Evolutionary conservation across 2,329 filamentous ascomycete genomes (phyloP).

Genomic region (Calonectria pauciramosa): DNA sequence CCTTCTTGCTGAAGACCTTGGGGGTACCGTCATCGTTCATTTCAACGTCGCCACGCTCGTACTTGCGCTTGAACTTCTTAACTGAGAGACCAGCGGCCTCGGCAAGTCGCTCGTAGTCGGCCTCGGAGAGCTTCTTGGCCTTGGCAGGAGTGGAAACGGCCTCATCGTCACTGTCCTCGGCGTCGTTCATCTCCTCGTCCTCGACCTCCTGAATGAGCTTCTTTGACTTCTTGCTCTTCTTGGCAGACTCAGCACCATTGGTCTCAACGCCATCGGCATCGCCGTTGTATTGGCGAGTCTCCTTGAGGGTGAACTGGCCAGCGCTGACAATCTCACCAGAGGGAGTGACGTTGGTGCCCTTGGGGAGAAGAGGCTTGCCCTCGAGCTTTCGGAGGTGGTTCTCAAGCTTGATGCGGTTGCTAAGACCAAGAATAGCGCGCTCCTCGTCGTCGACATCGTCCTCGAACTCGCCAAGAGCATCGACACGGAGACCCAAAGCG

Average conservation of each 20-base stretch:
- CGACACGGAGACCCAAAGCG: conserved; percentile 91
- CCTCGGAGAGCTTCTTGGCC: conserved; percentile 65
- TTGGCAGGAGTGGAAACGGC: conserved; percentile 51
- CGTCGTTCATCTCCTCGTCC: conserved; percentile 61
- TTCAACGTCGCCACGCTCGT: conserved; percentile 80
- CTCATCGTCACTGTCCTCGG: conserved; percentile 52
- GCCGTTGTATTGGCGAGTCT: conserved; percentile 92
- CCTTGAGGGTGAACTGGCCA: conserved; percentile 91
- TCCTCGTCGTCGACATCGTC: conserved; percentile 89
- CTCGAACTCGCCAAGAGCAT: conserved; percentile 74
- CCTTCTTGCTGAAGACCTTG: conserved; percentile 80
- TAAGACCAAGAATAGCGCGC: conserved; percentile 83
- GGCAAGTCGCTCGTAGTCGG: conserved; percentile 72
- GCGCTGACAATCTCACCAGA: conserved; percentile 75
- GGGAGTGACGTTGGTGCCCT: conserved; percentile 81
- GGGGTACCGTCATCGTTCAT: conserved; percentile 76
- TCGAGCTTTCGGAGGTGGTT: conserved; percentile 83
- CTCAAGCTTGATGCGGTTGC: conserved; percentile 80
- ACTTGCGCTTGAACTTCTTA: conserved; percentile 84
- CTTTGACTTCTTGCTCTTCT: conserved; percentile 56
- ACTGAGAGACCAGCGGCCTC: conserved; percentile 77
- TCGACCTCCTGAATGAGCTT: conserved; percentile 59
- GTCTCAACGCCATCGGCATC: conserved; percentile 87
- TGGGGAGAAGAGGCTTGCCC: conserved; percentile 87
- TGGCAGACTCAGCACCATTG: conserved; percentile 52